phyloP scores from a whole-genome alignment of 129 eudicot genomes.

The Centrapalus pauciflorus region DNA sequence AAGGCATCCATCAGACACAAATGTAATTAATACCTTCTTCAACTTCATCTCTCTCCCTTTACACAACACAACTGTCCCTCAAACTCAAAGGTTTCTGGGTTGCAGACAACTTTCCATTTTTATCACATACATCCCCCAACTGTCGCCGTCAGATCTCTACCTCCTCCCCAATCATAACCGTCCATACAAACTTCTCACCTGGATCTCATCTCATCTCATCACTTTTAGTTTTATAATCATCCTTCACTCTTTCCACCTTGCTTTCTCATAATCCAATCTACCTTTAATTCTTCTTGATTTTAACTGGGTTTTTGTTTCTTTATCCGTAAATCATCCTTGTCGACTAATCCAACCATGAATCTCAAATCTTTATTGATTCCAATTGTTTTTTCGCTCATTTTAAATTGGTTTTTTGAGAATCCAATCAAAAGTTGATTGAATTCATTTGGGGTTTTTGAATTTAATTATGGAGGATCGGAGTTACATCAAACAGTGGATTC shows the following conservation, averaged over 20 bases:
- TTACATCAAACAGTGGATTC: conserved; percentile 2
- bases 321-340: not conserved
- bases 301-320: conserved; percentile 6
- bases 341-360: conserved; percentile 3
- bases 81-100: not conserved
- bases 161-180: conserved; percentile 22
- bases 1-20: not conserved
- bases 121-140: conserved; percentile 20
- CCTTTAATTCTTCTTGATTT: not conserved
- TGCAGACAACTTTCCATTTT: conserved; percentile 22
- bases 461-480: conserved; percentile 21
- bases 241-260: not conserved
- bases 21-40: not conserved
- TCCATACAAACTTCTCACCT: conserved; percentile 1
- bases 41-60: too few relatives aligned
- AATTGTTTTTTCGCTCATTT: not conserved
- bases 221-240: not conserved
- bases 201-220: conserved; percentile 33
- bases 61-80: not conserved
- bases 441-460: not conserved
- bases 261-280: not conserved
- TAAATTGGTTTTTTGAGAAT: not conserved
- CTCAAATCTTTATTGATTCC: not conserved
- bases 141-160: conserved; percentile 26
- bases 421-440: not conserved